Base-by-base conservation (phyloP, 352 stramenopile species). In the Phytophthora pisi region DNA sequence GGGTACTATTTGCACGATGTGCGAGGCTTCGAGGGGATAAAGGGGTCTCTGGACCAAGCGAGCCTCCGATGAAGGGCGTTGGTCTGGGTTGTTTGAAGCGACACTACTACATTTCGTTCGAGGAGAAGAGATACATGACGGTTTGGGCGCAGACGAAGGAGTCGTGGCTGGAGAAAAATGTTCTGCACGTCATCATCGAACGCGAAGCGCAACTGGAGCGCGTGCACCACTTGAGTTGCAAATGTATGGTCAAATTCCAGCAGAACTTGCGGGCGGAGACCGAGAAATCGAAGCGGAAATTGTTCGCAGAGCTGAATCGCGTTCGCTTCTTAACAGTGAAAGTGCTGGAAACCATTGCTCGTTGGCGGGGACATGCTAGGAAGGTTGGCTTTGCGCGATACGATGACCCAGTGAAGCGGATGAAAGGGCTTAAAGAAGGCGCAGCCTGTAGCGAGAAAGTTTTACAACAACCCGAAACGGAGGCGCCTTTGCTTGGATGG, bases 181-280 rank as follows among this genome's bases (percentile, higher is more conserved):
- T 86, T 0, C 50, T 95, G 4, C 34, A 40, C 1, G 60, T 75
- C 9, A 86, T 95, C 55, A 88, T 92, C 23, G 66, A 67, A n/a
- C 74, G 87, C 20, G 87, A 95, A 77, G 69, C 73, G 5, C 69
- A 77, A n/a, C 40, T 92, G n/a, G 64, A 81, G 3, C 71, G 70
- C 6, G 59, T 86, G 0, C 59, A 63, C 8, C 45, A 53, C 2
- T 61, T 82, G n/a, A 82, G 76, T 38, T 51, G 46, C 15, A 81
- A 91, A 51, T 91, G 80, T 54, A 92, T 91, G 80, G 40, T 43
- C 2, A 69, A 75, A n/a, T 95, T 87, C 18, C 84, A 93, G 49
- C 77, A 90, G 42, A 85, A 88, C 52, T 53, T 91, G 47, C 51
- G 51, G n/a, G 58, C 56, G 1, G 82, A 94, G 36, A 89, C 74